phyloP scores from a whole-genome alignment of 2,329 filamentous ascomycete genomes.

The Clarireedia sp. region DNA sequence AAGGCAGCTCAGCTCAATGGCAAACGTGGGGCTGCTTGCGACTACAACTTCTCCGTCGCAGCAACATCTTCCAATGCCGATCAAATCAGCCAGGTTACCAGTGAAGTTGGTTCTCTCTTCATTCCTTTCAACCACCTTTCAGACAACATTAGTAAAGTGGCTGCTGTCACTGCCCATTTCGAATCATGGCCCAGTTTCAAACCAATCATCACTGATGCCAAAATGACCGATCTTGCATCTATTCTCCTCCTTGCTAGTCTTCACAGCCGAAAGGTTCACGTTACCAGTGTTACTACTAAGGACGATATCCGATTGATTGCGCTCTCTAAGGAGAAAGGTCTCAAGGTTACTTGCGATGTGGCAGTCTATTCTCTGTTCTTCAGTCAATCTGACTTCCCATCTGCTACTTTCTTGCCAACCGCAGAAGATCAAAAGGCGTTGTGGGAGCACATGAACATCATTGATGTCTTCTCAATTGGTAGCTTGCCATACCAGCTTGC shows the following conservation, averaged over 20 bases:
- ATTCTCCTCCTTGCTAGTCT: slow-evolving; percentile 70
- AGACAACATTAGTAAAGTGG: slow-evolving; percentile 77
- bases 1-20: slow-evolving; percentile 65
- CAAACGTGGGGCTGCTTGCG: slow-evolving; percentile 60
- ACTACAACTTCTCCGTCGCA: slow-evolving; percentile 73
- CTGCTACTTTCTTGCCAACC: slow-evolving; percentile 59
- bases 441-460: slow-evolving; percentile 64
- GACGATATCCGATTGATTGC: slow-evolving; percentile 72
- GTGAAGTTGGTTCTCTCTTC: slow-evolving; percentile 72
- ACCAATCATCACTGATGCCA: slow-evolving; percentile 74
- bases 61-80: slow-evolving; percentile 67
- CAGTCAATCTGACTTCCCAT: slow-evolving; percentile 61
- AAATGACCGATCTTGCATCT: slow-evolving; percentile 72
- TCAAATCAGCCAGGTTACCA: slow-evolving; percentile 63
- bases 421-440: slow-evolving; percentile 61
- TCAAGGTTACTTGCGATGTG: slow-evolving; percentile 75
- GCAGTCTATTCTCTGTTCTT: slow-evolving; percentile 74
- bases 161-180: slow-evolving; percentile 71
- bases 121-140: slow-evolving; percentile 74
- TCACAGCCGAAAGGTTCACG: slow-evolving; percentile 70
- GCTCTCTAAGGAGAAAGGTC: slow-evolving; percentile 71
- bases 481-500: slow-evolving; percentile 72
- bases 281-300: slow-evolving; percentile 72
- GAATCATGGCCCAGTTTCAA: slow-evolving; percentile 70
- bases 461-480: slow-evolving; percentile 73